Evolutionary conservation across 768 basidiomycete genomes (phyloP), one percentile per base, ranked within the genome.

Genomic region (Tylopilus rubrobrunneus): DNA sequence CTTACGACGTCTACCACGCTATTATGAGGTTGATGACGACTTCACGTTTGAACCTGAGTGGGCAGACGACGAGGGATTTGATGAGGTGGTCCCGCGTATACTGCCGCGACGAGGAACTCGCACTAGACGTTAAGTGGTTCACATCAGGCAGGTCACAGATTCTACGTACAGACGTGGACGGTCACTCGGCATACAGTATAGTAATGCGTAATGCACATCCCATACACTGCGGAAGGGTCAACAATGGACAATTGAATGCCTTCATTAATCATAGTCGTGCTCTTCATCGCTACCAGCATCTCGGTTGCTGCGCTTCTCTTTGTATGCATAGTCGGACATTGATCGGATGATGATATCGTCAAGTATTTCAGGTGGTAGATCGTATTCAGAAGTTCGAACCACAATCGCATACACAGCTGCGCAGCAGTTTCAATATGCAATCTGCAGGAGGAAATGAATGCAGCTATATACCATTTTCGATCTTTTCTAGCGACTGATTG

Each of bases 401-500:
- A 79, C 76, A 47, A 90, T 80, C 5, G 88, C 82, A 62, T 90
- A 92, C 43, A 81, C 82, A 44, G 85, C 89, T 91, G 56, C 8
- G 44, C 10, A 23, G 49, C 40, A 12, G 49, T 45, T 51, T 61
- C 36, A 63, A 53, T 23, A 17, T 37, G 45, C n/a, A 44, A 39
- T 14, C 19, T 6, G 45, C 23, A 12, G 28, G 23, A 33, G n/a
- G 46, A 37, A 28, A 51, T n/a, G 27, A 53, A 51, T 15, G 40
- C 21, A 56, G 2, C 11, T 11, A 36, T 34, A 43, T 58, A 96
- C 95, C 92, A 62, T 87, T 82, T 78, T 99, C 96, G 48, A 98
- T 95, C 72, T 98, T 99, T 64, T 85, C 82, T 8, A 99, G 76
- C n/a, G 92, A 96, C 61, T 89, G 84, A 3, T 78, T 72, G 1